These are phyloP conservation scores for Capsella bursapastoris DNA, from an alignment of 345 rosid species.

Conservation along the genomic window DNA sequence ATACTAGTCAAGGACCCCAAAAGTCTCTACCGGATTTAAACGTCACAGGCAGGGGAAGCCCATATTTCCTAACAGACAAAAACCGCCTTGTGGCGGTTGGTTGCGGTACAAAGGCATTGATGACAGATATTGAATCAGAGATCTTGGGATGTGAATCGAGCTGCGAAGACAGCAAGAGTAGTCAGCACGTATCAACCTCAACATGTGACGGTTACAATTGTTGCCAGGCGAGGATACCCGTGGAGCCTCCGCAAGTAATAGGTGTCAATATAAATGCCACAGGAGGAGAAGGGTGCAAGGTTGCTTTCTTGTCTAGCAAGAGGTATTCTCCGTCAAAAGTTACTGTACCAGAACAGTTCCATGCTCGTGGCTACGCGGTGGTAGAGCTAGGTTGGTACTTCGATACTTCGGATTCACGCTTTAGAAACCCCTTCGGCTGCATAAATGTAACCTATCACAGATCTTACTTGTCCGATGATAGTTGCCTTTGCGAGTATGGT, in stretches of 20 bases:
- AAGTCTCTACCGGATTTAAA: slow-evolving; percentile 3
- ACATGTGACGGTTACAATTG: slow-evolving; percentile 48
- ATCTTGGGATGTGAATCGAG: slow-evolving; percentile 46
- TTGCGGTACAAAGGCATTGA: slow-evolving; percentile 30
- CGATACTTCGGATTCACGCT: slow-evolving; percentile 21
- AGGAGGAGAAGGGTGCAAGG: slow-evolving; percentile 9
- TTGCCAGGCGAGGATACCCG: slow-evolving; percentile 45
- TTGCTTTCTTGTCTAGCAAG: slow-evolving; percentile 6
- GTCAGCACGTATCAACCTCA: slow-evolving; percentile 1
- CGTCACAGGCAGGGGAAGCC: slow-evolving; percentile 27
- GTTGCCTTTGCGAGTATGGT: background rate
- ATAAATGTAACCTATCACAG: background rate
- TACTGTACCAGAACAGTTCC: background rate
- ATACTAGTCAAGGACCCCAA: slow-evolving; percentile 3
- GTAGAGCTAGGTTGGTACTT: slow-evolving; percentile 29
- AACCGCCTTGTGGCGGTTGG: slow-evolving; percentile 46
- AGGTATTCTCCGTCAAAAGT: background rate
- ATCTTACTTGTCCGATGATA: background rate
- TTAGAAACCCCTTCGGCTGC: slow-evolving; percentile 1
- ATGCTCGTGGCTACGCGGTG: background rate
- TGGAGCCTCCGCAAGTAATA: slow-evolving; percentile 1
- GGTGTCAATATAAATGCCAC: slow-evolving; percentile 7
- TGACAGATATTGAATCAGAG: background rate
- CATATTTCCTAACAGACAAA: background rate
- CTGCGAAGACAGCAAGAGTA: slow-evolving; percentile 29